Evolutionary conservation across 2,329 filamentous ascomycete genomes (phyloP).

Genomic region (Myotisia sp.): DNA sequence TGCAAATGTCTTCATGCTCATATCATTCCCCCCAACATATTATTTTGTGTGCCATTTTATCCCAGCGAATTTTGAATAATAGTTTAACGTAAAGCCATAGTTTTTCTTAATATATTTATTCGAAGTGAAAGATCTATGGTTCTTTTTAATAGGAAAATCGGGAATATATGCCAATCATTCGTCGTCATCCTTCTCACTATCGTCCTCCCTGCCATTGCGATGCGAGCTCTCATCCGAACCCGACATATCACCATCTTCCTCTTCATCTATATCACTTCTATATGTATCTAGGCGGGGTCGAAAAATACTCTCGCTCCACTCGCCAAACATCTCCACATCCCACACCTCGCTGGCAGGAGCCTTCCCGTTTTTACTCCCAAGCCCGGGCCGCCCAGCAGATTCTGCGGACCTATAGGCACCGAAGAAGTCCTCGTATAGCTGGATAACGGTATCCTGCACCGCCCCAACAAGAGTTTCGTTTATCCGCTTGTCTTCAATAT

Average conservation of each 20-base stretch:
- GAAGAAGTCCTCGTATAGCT: constrained; percentile 51
- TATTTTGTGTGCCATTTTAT: too few species aligned
- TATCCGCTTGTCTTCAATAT: constrained; percentile 50
- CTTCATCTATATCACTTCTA: constrained; percentile 1
- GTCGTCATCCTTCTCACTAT: constrained; percentile 1
- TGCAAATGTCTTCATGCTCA: too few species aligned
- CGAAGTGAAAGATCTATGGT: too few species aligned
- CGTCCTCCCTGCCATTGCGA: constrained; percentile 1
- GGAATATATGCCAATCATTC: too few species aligned
- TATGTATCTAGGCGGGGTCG: constrained; percentile 35
- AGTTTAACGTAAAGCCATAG: too few species aligned
- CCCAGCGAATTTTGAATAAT: too few species aligned
- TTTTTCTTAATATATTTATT: too few species aligned
- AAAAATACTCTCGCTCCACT: constrained; percentile 48
- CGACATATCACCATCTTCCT: constrained; percentile 10
- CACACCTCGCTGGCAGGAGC: constrained; percentile 51
- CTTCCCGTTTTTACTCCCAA: constrained; percentile 20
- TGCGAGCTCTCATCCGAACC: constrained; percentile 20
- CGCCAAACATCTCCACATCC: constrained; percentile 50
- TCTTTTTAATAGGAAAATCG: too few species aligned
- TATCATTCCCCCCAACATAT: too few species aligned
- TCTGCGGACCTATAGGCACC: constrained; percentile 36
- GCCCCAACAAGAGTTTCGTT: constrained; percentile 52
- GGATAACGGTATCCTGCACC: constrained; percentile 48
- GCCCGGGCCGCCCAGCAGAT: constrained; percentile 15